phyloP scores from a whole-genome alignment of 805 yeast species.

The Kuraishia cidri region DNA sequence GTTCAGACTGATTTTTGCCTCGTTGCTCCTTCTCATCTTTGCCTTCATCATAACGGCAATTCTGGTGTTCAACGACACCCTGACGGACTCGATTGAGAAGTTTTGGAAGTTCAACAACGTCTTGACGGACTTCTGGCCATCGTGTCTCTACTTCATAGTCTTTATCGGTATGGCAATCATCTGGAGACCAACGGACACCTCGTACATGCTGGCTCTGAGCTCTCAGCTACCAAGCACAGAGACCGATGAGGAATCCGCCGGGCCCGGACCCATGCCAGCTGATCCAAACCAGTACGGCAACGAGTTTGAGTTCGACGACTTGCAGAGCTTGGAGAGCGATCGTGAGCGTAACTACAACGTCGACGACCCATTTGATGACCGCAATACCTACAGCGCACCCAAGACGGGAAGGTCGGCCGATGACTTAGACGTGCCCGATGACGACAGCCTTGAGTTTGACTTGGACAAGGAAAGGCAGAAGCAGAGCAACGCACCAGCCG shows the following conservation, averaged over 20 bases:
- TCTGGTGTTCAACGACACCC: slow-evolving; percentile 62
- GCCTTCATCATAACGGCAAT: slow-evolving; percentile 69
- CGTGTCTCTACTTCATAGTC: slow-evolving; percentile 75
- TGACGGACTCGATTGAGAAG: slow-evolving; percentile 69
- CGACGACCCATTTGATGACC: slow-evolving; percentile 21
- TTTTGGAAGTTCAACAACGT: slow-evolving; percentile 93
- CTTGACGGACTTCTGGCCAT: slow-evolving; percentile 90
- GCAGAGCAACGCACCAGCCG: no score
- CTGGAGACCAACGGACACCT: slow-evolving; percentile 97
- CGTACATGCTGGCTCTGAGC: slow-evolving; percentile 89
- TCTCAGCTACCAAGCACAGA: slow-evolving; percentile 66
- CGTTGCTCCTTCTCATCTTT: slow-evolving; percentile 59
- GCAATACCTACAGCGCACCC: slow-evolving; percentile 6
- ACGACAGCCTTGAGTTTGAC: slow-evolving; percentile 15
- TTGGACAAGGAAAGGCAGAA: slow-evolving; percentile 22
- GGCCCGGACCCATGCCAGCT: slow-evolving; percentile 2
- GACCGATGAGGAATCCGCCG: slow-evolving; percentile 42
- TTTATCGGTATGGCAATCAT: slow-evolving; percentile 79
- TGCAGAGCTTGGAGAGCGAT: slow-evolving; percentile 41
- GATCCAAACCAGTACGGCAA: slow-evolving; percentile 29
- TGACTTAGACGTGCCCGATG: slow-evolving; percentile 1
- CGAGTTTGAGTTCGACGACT: slow-evolving; percentile 52
- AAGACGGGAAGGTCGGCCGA: slow-evolving; percentile 8
- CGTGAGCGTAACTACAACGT: slow-evolving; percentile 20
- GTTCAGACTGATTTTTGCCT: slow-evolving; percentile 63